These are phyloP conservation scores for Malassezia japonica DNA, from an alignment of 1,284 basidiomycete species.

Conservation along the genomic window DNA sequence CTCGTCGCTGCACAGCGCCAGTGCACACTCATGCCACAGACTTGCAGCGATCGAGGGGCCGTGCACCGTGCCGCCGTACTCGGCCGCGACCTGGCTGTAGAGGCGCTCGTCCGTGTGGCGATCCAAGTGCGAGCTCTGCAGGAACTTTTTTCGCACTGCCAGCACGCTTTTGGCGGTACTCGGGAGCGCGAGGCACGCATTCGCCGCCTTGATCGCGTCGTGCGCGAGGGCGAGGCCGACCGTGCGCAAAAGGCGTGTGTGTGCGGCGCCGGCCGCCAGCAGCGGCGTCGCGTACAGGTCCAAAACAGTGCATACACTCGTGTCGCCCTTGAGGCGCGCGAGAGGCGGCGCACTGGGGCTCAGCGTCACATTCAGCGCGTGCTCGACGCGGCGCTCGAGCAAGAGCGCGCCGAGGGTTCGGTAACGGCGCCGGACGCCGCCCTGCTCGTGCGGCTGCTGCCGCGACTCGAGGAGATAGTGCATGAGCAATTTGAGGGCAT, in stretches of 20 bases:
- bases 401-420: constrained; percentile 2
- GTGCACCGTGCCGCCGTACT: neutral
- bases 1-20: constrained; percentile 2
- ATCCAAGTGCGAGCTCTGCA: neutral
- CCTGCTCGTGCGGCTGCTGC: constrained; percentile 30
- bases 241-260: constrained; percentile 4
- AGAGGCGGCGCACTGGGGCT: constrained; percentile 7
- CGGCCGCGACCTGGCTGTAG: neutral
- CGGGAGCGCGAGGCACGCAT: constrained; percentile 3
- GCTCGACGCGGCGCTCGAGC: constrained; percentile 15
- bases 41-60: neutral
- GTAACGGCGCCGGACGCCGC: neutral
- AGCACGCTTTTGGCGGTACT: neutral
- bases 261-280: constrained; percentile 24
- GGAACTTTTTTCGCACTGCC: neutral
- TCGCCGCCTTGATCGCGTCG: constrained; percentile 9
- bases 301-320: constrained; percentile 24
- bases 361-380: constrained; percentile 23
- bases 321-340: constrained; percentile 21
- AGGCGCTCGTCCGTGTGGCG: neutral
- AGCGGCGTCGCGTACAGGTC: constrained; percentile 32
- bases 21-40: constrained; percentile 6
- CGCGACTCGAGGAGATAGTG: constrained; percentile 38
- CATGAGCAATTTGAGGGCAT: constrained; percentile 33
- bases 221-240: constrained; percentile 7